Percentiles rank a stretch among this genome's conserved stretches.
phyloP scores from a whole-genome alignment of 805 yeast species.

The Candida caryicola region DNA sequence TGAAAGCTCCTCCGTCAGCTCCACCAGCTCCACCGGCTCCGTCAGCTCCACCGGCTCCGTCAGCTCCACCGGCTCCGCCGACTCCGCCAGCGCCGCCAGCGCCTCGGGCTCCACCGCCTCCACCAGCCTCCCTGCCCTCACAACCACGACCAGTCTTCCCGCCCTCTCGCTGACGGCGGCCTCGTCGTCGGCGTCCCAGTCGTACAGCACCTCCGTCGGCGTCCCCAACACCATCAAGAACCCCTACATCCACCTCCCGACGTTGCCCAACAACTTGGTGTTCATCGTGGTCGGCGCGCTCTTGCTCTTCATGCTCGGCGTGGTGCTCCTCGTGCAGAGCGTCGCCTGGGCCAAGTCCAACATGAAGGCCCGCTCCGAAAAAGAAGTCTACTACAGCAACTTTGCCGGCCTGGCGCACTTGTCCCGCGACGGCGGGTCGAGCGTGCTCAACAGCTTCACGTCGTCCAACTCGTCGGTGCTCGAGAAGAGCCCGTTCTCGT shows the following conservation, averaged over 20 bases:
- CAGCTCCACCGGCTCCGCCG: slow-evolving; percentile 3
- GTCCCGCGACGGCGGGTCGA: slow-evolving; percentile 9
- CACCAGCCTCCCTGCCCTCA: slow-evolving; percentile 3
- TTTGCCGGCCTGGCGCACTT: slow-evolving; percentile 3
- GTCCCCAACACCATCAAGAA: slow-evolving; percentile 10
- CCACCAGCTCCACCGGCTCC: no score
- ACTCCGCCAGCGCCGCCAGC: slow-evolving; percentile 2
- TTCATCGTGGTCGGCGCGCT: slow-evolving; percentile 43
- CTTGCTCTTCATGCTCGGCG: slow-evolving; percentile 19
- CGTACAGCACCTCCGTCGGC: background rate
- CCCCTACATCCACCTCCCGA: slow-evolving; percentile 29
- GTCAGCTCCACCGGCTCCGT: no score
- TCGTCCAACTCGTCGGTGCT: slow-evolving; percentile 21
- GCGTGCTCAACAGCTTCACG: slow-evolving; percentile 9
- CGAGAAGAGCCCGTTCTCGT: slow-evolving; percentile 18
- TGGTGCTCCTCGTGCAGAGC: slow-evolving; percentile 19
- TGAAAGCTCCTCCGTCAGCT: slow-evolving; percentile 9
- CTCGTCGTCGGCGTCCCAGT: background rate
- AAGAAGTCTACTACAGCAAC: slow-evolving; percentile 28
- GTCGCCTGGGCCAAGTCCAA: slow-evolving; percentile 23
- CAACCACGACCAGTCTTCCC: background rate
- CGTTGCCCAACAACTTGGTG: slow-evolving; percentile 35
- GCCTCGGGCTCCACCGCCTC: slow-evolving; percentile 9
- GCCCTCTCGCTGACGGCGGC: background rate
- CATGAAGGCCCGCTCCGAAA: slow-evolving; percentile 26